phyloP scores from a whole-genome alignment of 805 yeast species.

The Limtongozyma cylindracea region DNA sequence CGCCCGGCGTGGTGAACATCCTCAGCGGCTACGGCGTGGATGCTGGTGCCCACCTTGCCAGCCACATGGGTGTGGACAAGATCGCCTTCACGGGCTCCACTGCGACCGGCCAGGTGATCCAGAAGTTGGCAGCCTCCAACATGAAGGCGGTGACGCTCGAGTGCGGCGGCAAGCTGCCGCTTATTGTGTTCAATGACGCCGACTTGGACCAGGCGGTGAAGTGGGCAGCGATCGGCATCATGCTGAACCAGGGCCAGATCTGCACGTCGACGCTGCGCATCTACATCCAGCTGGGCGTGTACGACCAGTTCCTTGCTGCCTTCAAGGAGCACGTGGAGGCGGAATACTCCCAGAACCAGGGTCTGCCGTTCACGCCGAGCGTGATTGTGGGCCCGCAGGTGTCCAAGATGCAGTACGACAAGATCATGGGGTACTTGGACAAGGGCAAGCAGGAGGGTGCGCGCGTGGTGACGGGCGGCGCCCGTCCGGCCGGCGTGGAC shows the following conservation, averaged over 20 bases:
- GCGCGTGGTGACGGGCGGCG: conserved; percentile 19
- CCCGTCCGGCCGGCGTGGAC: conserved; percentile 7
- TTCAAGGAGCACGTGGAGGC: conserved; percentile 32
- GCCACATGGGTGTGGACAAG: conserved; percentile 66
- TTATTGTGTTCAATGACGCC: conserved; percentile 70
- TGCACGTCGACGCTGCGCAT: conserved; percentile 90
- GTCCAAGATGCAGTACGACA: conserved; percentile 52
- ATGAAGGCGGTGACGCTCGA: conserved; percentile 84
- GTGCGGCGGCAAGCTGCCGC: conserved; percentile 93
- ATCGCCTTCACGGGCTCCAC: conserved; percentile 93
- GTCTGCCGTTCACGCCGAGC: conserved; percentile 62
- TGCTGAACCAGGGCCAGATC: conserved; percentile 87
- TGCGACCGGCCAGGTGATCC: conserved; percentile 63
- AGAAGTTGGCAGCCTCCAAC: conserved; percentile 53
- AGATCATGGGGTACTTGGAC: conserved; percentile 54
- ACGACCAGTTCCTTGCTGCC: conserved; percentile 36
- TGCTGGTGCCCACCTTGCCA: conserved; percentile 60
- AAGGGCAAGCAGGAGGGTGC: conserved; percentile 20
- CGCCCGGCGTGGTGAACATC: conserved; percentile 76
- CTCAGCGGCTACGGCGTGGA: conserved; percentile 70
- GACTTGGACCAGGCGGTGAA: conserved; percentile 53
- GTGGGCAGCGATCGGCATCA: conserved; percentile 60
- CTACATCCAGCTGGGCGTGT: conserved; percentile 64
- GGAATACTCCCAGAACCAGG: conserved; percentile 31
- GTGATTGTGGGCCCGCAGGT: conserved; percentile 87